Percentiles rank a stretch among this genome's conserved stretches.
Evolutionary conservation across 176 grass and related monocot genomes (phyloP).

Genomic region (Canna indica): DNA sequence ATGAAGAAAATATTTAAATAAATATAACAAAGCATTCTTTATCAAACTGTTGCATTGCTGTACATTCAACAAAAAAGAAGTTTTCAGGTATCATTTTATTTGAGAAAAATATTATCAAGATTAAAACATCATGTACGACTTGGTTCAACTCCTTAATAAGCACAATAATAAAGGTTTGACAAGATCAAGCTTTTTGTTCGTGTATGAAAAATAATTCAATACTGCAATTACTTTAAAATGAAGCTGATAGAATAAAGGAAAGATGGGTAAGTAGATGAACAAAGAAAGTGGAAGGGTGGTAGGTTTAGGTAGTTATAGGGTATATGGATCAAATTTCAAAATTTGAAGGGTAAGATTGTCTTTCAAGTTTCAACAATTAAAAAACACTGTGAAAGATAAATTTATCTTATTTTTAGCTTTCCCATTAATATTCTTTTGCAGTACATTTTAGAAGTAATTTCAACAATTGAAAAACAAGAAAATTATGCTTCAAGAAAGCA

Average conservation of each 20-base stretch:
- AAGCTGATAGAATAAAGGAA: not conserved
- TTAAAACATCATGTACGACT: not conserved
- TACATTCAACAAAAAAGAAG: not conserved
- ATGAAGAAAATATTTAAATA: not conserved
- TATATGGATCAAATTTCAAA: not conserved
- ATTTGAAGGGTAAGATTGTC: not conserved
- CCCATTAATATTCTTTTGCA: not conserved
- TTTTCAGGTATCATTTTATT: not conserved
- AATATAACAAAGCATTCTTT: not conserved
- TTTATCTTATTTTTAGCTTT: not conserved
- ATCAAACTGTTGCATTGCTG: not conserved
- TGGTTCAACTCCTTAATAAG: not conserved
- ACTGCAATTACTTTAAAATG: not conserved
- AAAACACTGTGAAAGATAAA: not conserved
- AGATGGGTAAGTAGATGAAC: not conserved
- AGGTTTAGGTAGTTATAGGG: not conserved
- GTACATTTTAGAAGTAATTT: not conserved
- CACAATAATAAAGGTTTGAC: not conserved
- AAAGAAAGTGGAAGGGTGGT: not conserved
- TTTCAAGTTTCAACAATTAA: no score
- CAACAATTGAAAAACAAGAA: not conserved
- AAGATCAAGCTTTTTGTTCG: no score
- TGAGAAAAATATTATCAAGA: not conserved
- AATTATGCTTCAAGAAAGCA: not conserved
- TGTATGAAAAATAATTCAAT: not conserved